Conservation (phyloP, 1,284 basidiomycete genomes). For the Tylopilus sp. region DNA sequence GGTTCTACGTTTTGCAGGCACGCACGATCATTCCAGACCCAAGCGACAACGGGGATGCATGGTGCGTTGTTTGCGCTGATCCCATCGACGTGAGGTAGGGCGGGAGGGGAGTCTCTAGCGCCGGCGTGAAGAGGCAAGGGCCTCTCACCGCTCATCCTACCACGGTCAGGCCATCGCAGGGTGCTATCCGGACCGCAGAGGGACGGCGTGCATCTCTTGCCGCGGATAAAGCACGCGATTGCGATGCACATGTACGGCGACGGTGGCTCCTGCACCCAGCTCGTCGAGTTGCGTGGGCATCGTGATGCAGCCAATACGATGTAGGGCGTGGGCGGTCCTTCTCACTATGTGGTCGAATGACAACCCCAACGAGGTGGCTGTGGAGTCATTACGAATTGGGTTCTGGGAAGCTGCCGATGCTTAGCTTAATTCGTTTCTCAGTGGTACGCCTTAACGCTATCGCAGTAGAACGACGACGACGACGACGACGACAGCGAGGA, state of each 20-base stretch:
- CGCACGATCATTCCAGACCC: constrained; percentile 19
- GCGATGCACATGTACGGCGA: too few species aligned
- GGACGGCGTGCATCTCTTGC: background rate
- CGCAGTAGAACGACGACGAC: constrained; percentile 1
- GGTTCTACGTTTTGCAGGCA: constrained; percentile 73
- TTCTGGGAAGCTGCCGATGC: constrained; percentile 15
- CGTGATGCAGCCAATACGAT: too few species aligned
- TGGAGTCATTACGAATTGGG: constrained; percentile 6
- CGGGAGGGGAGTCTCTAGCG: constrained; percentile 68
- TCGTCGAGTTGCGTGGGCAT: too few species aligned
- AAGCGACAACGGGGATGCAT: constrained; percentile 26
- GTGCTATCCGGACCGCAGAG: too few species aligned
- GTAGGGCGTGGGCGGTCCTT: too few species aligned
- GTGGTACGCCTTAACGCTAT: background rate
- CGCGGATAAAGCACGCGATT: too few species aligned
- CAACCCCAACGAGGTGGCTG: too few species aligned
- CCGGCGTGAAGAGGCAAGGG: background rate
- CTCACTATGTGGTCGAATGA: too few species aligned
- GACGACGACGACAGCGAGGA: constrained; percentile 15
- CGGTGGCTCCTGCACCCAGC: too few species aligned
- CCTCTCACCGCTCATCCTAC: too few species aligned
- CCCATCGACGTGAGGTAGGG: constrained; percentile 69
- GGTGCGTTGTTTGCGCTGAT: constrained; percentile 66
- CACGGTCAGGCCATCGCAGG: too few species aligned
- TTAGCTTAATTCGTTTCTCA: constrained; percentile 6